These are phyloP conservation scores for Tolypocladium guangdongense DNA, from an alignment of 2,329 filamentous ascomycete genomes.

Conservation along the genomic window DNA sequence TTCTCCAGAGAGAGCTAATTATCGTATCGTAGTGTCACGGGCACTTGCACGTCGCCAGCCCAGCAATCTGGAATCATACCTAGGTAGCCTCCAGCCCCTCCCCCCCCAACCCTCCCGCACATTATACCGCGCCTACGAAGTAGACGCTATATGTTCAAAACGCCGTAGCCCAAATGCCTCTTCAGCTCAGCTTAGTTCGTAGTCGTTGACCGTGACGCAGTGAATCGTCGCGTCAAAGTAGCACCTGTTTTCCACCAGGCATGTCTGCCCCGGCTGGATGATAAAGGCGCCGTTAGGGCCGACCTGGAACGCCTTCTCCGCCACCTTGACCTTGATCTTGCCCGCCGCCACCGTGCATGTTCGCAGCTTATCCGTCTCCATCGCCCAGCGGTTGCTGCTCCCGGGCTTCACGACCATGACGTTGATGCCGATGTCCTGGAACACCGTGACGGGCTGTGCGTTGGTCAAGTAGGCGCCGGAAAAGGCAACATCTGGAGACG, in stretches of 20 bases:
- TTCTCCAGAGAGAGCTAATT: neutral
- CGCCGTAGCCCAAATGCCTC: neutral
- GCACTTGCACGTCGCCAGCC: neutral
- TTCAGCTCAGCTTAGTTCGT: conserved; percentile 5
- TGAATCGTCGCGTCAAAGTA: conserved; percentile 35
- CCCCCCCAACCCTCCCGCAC: too few species aligned
- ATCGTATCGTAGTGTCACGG: neutral
- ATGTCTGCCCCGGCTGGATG: conserved; percentile 25
- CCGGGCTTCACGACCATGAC: conserved; percentile 30
- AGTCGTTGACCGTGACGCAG: conserved; percentile 21
- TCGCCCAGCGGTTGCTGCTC: conserved; percentile 17
- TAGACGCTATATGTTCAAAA: too few species aligned
- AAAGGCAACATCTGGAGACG: conserved; percentile 27
- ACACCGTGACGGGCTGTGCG: conserved; percentile 23
- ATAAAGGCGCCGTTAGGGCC: conserved; percentile 34
- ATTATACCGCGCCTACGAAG: too few species aligned
- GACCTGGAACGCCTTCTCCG: conserved; percentile 24
- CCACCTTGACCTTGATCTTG: conserved; percentile 28
- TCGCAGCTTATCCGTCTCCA: conserved; percentile 19
- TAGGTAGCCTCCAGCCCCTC: too few species aligned
- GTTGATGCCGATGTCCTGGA: conserved; percentile 28
- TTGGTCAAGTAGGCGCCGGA: conserved; percentile 30
- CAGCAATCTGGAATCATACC: too few species aligned
- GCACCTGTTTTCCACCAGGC: conserved; percentile 29
- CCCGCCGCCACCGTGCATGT: conserved; percentile 29